Conservation (phyloP, 441 rosid species). For the Pelargonium myrrhifolium region DNA sequence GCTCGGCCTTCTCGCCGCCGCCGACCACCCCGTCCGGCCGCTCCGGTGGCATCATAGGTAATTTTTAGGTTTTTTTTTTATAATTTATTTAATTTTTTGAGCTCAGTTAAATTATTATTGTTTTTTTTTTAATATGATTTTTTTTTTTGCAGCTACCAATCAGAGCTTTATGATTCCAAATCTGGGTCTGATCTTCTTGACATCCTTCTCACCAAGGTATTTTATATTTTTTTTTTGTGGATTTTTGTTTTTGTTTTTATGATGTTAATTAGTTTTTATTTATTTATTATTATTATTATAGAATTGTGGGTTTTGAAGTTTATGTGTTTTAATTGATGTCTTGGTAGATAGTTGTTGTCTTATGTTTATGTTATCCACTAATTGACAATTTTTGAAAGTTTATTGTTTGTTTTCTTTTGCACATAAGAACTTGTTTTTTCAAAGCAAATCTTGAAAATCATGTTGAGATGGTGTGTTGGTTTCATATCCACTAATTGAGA, state of each 20-base stretch:
- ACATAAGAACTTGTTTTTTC: too few relatives aligned
- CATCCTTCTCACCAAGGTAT: slow-evolving; percentile 64
- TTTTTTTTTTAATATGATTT: not conserved
- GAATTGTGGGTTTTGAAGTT: not conserved
- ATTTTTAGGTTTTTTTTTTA: not conserved
- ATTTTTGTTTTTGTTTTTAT: not conserved
- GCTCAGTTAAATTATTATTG: not conserved
- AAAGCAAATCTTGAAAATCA: too few relatives aligned
- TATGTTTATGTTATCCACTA: too few relatives aligned
- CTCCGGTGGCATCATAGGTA: slow-evolving; percentile 64
- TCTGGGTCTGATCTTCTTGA: slow-evolving; percentile 58
- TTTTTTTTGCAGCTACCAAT: slow-evolving; percentile 49
- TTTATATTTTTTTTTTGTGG: not conserved
- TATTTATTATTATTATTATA: too few relatives aligned
- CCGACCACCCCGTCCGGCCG: slow-evolving; percentile 49
- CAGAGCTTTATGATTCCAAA: slow-evolving; percentile 50
- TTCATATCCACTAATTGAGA: too few relatives aligned
- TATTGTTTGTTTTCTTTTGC: too few relatives aligned
- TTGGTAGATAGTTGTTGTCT: too few relatives aligned
- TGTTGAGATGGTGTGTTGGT: too few relatives aligned
- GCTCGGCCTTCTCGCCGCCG: slow-evolving; percentile 28
- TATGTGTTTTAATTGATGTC: too few relatives aligned
- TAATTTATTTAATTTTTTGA: not conserved
- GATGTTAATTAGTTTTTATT: not conserved
- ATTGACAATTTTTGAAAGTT: too few relatives aligned